Evolutionary conservation across 78 protist species (phyloP), one percentile per base, ranked within the genome.

Genomic region (Polysphondylium violaceum): DNA sequence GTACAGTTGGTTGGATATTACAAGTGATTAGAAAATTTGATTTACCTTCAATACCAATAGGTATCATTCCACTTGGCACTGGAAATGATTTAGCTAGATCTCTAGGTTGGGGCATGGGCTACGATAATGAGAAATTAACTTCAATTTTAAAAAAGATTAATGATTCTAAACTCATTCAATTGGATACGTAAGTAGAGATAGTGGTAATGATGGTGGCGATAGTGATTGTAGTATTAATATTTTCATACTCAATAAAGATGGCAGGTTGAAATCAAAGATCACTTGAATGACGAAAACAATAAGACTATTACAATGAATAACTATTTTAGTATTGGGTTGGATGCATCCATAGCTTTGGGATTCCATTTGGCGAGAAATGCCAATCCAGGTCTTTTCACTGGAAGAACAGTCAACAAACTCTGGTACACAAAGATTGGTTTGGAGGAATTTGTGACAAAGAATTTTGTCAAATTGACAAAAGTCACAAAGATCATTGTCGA

Each of bases 41-140:
- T 0, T 17, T 65, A 29, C 77, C 81, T 38, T 58, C 81, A 0
- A 75, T 67, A 0, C 95, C 95, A 17, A 74, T 97, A 17, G 94
- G 85, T 2, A 67, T 95, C 7, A 64, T 97, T 3, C 97, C 98
- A 35, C 77, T 97, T 3, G 98, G 98, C 6, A 97, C 98, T 1
- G 98, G 98, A 41, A 97, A 97, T 71, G 98, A 97, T 47, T 87
- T 97, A n/a, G 94, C 98, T 19, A 95, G 98, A 36, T 43, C 81
- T 9, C 55, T 95, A 3, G 94, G 95, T 2, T 95, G 97, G 98
- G 97, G 98, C 14, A 88, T 85, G 1, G 97, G 98, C 1, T 93
- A 93, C 75, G 63, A 63, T 53, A 93, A 88, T 9, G 96, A 86
- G 23, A 58, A 59, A 25, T 29, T 87, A 41, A 29, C 31, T 27